phyloP scores from a whole-genome alignment of 192 early-diverging fungal genomes.

The Entophlyctis luteolus region DNA sequence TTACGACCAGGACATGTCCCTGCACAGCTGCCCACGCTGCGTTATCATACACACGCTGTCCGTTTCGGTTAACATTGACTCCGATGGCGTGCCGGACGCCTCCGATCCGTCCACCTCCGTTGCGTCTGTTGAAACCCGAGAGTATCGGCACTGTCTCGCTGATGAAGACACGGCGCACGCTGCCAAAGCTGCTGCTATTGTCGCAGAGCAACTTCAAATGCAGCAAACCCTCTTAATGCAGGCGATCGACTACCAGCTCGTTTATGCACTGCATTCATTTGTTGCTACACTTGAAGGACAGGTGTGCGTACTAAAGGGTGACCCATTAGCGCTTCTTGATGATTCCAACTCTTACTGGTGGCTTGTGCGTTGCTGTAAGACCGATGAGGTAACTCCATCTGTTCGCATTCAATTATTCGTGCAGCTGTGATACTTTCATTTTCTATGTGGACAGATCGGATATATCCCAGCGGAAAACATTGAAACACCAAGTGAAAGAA shows the following conservation, averaged over 20 bases:
- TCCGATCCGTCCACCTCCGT: no score
- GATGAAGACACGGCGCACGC: constrained; percentile 12
- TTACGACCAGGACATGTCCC: no score
- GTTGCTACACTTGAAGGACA: constrained; percentile 81
- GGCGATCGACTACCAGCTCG: constrained; percentile 69
- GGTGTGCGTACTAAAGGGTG: constrained; percentile 72
- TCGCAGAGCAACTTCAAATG: constrained; percentile 1
- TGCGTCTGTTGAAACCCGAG: no score
- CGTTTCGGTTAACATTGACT: no score
- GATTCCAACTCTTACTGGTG: constrained; percentile 85
- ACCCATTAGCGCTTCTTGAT: constrained; percentile 73
- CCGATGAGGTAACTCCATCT: constrained; percentile 60
- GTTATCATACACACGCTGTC: no score
- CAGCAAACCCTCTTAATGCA: constrained; percentile 11
- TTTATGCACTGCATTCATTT: constrained; percentile 87
- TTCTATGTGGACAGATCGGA: constrained; percentile 54
- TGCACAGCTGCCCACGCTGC: no score
- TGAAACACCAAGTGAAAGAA: constrained; percentile 75
- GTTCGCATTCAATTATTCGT: not conserved
- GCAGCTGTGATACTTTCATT: not conserved
- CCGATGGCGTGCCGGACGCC: no score
- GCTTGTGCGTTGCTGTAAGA: constrained; percentile 55
- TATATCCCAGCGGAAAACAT: constrained; percentile 89
- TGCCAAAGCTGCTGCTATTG: constrained; percentile 4
- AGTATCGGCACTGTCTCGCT: constrained; percentile 17